A percentile compares a stretch with the other conserved stretches of the same genome.
Evolutionary conservation across 2,329 filamentous ascomycete genomes (phyloP).

Genomic region (Fusarium sp.): DNA sequence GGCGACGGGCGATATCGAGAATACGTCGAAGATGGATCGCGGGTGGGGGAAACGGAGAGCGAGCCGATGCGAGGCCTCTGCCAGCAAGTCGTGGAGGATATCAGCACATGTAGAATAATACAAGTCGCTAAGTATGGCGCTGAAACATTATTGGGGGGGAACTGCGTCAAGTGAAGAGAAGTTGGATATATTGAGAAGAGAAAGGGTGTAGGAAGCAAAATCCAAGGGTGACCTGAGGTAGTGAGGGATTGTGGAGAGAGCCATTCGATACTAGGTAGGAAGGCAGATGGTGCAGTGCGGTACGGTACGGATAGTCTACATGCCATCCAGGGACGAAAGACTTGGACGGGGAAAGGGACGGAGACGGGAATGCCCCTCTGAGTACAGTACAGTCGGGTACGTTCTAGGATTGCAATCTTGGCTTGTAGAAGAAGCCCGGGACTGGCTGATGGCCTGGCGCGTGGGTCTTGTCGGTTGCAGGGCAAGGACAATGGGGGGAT

Average conservation of each 20-base stretch:
- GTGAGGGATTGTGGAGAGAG: constrained; percentile 38
- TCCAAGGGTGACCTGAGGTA: constrained; percentile 36
- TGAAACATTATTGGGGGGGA: constrained; percentile 3
- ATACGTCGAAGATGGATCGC: constrained; percentile 31
- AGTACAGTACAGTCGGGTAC: constrained; percentile 4
- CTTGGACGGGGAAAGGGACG: constrained; percentile 11
- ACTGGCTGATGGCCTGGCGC: constrained; percentile 40
- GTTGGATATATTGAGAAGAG: constrained; percentile 24
- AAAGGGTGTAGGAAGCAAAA: constrained; percentile 39
- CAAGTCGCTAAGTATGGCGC: constrained; percentile 9
- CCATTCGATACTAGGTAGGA: neutral
- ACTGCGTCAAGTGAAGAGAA: constrained; percentile 6
- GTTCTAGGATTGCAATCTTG: constrained; percentile 41
- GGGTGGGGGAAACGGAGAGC: constrained; percentile 35
- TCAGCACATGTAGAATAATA: constrained; percentile 42
- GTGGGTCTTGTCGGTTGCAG: constrained; percentile 33
- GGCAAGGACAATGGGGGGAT: constrained; percentile 46
- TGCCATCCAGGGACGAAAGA: constrained; percentile 29
- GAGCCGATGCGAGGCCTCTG: constrained; percentile 33
- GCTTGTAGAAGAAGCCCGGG: constrained; percentile 24
- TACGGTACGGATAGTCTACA: neutral
- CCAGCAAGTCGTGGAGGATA: constrained; percentile 33
- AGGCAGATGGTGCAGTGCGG: constrained; percentile 35
- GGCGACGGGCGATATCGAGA: constrained; percentile 38
- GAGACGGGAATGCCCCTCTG: constrained; percentile 36